Base-by-base conservation (phyloP, 2,329 filamentous ascomycete genomes). In the Talaromyces sp. region DNA sequence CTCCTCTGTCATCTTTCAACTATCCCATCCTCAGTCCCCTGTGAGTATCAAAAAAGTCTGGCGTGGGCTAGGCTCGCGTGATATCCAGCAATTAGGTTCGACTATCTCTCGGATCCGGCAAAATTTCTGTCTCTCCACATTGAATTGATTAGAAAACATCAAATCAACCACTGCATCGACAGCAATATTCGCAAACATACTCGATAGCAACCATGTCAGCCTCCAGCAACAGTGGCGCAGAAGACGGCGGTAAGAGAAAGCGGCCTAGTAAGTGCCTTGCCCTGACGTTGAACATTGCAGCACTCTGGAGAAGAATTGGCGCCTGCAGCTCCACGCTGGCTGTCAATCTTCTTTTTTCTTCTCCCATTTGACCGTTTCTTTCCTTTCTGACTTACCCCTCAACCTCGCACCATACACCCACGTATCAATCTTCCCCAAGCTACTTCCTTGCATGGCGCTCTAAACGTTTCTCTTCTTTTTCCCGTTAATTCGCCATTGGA, bases 201-300 rank as follows among this genome's bases (percentile, higher is more conserved):
- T 10, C 19, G 10, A 54, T 31, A 56, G 24, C 43, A 69, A 73
- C 61, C 66, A 78, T 78, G 75, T 76, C 75, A 14, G 74, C 76
- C 49, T 56, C 68, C 31, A 62, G 60, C 54, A 66, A 61, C 59
- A 66, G 64, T 35, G 50, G 59, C 43, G 52, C 64, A n/a, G 64
- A 66, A 56, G 64, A 66, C 8, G 60, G 64, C 60, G 76, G 76
- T 45, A 78, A 78, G 70, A 73, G 76, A 70, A 78, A 78, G 70
- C 70, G 76, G 67, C 74, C 76, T 67, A 76, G 76, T 78, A 74
- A 69, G 76, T 78, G 31, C 33, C 31, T 19, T 39, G 9, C 13
- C 35, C 11, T 35, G 54, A 22, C 16, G 31, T 62, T 62, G 45
- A 61, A 43, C 27, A 24, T 37, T 35, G 45, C 16, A 37, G 39